phyloP scores from a whole-genome alignment of 257 asterid genomes.

The Osmanthus fragrans region DNA sequence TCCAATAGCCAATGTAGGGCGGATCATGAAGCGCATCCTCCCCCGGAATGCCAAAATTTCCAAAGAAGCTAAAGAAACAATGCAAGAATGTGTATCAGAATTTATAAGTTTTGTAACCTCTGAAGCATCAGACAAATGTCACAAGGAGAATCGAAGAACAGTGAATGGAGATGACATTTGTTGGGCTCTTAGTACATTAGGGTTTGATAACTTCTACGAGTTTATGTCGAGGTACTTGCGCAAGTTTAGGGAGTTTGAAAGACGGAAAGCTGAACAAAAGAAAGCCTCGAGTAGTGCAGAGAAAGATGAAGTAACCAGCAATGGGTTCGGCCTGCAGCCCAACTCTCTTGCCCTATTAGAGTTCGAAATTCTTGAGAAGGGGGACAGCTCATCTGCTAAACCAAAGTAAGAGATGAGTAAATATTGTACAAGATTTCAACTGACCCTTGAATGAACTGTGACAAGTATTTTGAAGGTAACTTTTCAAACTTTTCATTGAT shows the following conservation, averaged over 20 bases:
- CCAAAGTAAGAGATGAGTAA: neutral
- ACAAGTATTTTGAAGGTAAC: neutral
- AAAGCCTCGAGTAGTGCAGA: conserved; percentile 24
- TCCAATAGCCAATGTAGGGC: conserved; percentile 70
- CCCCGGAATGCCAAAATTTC: conserved; percentile 60
- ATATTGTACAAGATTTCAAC: neutral
- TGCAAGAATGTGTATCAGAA: conserved; percentile 72
- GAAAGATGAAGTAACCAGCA: conserved; percentile 26
- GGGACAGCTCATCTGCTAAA: neutral
- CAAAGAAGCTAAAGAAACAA: conserved; percentile 57
- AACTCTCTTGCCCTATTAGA: neutral
- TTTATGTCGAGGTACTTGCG: conserved; percentile 43
- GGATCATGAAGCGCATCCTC: conserved; percentile 64
- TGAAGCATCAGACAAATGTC: conserved; percentile 62
- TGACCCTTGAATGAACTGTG: neutral
- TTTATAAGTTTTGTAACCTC: conserved; percentile 62
- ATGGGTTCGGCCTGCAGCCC: neutral
- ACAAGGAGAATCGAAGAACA: conserved; percentile 60
- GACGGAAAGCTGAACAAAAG: conserved; percentile 29
- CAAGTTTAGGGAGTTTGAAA: conserved; percentile 46
- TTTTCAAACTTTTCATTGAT: neutral
- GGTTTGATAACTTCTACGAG: conserved; percentile 57
- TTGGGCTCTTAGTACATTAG: conserved; percentile 52
- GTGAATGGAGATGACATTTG: conserved; percentile 67
- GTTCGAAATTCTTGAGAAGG: neutral